Evolutionary conservation across 768 basidiomycete genomes (phyloP).

Genomic region (Cyathus striatus): DNA sequence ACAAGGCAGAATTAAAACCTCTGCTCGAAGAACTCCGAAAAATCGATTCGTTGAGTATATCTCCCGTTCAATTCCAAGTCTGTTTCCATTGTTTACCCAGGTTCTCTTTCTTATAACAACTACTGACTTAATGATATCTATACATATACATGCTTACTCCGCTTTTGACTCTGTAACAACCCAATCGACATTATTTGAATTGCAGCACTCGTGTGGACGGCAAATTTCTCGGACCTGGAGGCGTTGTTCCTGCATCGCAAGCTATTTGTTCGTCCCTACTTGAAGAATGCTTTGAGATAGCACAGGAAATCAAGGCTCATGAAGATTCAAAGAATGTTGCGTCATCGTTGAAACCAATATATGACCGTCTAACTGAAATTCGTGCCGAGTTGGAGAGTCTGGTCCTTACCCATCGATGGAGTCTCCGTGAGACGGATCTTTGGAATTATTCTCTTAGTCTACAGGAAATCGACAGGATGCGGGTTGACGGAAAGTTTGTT

Average conservation of each 20-base stretch:
- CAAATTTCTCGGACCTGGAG: constrained; percentile 90
- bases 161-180: no score
- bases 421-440: constrained; percentile 87
- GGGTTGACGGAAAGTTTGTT: constrained; percentile 95
- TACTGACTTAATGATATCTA: constrained; percentile 7
- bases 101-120: constrained; percentile 7
- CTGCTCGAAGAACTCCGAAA: constrained; percentile 89
- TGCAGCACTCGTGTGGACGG: constrained; percentile 88
- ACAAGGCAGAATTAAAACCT: constrained; percentile 85
- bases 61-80: constrained; percentile 24
- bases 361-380: constrained; percentile 85
- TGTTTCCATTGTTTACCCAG: constrained; percentile 20
- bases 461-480: constrained; percentile 95
- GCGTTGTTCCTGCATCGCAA: constrained; percentile 86
- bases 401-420: constrained; percentile 96
- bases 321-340: constrained; percentile 89
- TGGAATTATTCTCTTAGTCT: constrained; percentile 92
- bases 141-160: constrained; percentile 10
- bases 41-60: constrained; percentile 89
- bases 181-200: no score
- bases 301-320: constrained; percentile 91
- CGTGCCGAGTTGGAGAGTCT: constrained; percentile 86
- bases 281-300: constrained; percentile 95
- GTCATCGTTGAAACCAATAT: constrained; percentile 83
- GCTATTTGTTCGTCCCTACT: constrained; percentile 87